Evolutionary conservation across 352 stramenopile genomes (phyloP).

Genomic region (Saprolegnia parasitica): DNA sequence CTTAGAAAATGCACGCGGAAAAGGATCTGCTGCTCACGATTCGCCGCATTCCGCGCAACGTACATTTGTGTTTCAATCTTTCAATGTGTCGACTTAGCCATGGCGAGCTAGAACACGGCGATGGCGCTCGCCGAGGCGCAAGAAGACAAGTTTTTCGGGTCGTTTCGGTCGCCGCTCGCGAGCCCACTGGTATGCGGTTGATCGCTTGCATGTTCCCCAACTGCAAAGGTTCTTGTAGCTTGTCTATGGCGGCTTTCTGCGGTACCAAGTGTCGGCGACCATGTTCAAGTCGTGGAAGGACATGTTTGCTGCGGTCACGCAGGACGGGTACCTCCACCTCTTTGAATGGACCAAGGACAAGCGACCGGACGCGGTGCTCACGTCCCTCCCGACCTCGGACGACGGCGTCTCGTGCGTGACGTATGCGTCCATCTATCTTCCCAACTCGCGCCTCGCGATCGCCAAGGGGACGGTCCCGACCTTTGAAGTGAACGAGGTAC

Average conservation of each 20-base stretch:
- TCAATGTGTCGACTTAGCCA: too few relatives aligned
- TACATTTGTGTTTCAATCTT: too few relatives aligned
- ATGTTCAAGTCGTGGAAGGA: constrained; percentile 74
- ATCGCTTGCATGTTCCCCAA: neutral
- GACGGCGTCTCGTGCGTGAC: constrained; percentile 42
- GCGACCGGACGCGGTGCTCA: constrained; percentile 54
- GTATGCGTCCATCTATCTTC: constrained; percentile 44
- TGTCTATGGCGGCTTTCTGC: constrained; percentile 49
- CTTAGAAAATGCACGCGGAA: constrained; percentile 68
- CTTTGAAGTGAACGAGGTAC: constrained; percentile 71
- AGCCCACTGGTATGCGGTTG: constrained; percentile 67
- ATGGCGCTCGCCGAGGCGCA: constrained; percentile 55
- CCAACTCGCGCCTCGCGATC: constrained; percentile 73
- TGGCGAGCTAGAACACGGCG: constrained; percentile 52
- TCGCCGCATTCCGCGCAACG: constrained; percentile 78
- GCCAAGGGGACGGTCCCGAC: constrained; percentile 51
- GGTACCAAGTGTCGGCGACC: constrained; percentile 64
- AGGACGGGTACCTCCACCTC: constrained; percentile 66
- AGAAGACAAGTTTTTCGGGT: constrained; percentile 56
- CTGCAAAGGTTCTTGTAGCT: constrained; percentile 9
- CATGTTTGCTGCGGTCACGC: constrained; percentile 70
- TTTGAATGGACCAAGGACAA: constrained; percentile 59
- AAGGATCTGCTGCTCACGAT: constrained; percentile 72
- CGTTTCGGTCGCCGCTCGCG: constrained; percentile 56
- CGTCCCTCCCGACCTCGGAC: constrained; percentile 47